phyloP scores from a whole-genome alignment of 202 grass and related monocot genomes.

The Brachypodium distachyon region DNA sequence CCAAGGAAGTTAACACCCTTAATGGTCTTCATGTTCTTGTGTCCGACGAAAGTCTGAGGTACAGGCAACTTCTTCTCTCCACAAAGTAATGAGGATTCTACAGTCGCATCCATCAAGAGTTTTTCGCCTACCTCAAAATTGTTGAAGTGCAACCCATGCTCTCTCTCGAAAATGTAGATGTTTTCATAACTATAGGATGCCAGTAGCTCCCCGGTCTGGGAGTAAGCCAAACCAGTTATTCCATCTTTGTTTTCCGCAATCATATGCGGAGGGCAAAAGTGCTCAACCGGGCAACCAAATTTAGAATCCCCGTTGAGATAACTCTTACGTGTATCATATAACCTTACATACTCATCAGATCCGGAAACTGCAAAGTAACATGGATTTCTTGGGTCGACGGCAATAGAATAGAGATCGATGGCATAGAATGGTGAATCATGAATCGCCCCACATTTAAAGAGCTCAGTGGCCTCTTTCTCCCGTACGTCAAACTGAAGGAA shows the following conservation, averaged over 20 bases:
- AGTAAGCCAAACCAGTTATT: slow-evolving; percentile 79
- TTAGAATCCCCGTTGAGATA: slow-evolving; percentile 26
- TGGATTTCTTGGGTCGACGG: slow-evolving; percentile 65
- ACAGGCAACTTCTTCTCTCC: slow-evolving; percentile 13
- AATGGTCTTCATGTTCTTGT: slow-evolving; percentile 50
- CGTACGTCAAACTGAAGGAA: slow-evolving; percentile 72
- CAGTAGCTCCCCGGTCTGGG: slow-evolving; percentile 56
- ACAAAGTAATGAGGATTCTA: neutral
- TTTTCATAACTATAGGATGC: slow-evolving; percentile 49
- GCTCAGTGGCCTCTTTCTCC: slow-evolving; percentile 11
- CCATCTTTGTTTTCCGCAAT: slow-evolving; percentile 15
- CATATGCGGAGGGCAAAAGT: slow-evolving; percentile 44
- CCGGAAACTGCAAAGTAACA: slow-evolving; percentile 52
- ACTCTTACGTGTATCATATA: slow-evolving; percentile 73
- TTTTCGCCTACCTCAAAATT: neutral
- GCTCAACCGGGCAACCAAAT: slow-evolving; percentile 11
- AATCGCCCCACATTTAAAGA: slow-evolving; percentile 30
- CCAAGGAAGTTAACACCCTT: slow-evolving; percentile 88
- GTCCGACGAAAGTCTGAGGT: slow-evolving; percentile 44
- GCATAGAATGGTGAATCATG: neutral
- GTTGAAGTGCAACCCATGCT: slow-evolving; percentile 48
- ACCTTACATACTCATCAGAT: slow-evolving; percentile 42
- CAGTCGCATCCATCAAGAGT: neutral
- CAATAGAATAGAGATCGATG: slow-evolving; percentile 34
- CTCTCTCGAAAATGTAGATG: slow-evolving; percentile 68